A percentile compares a stretch with the other conserved stretches of the same genome.
These are phyloP conservation scores for Aspergillus neotritici DNA, from an alignment of 2,329 filamentous ascomycete species.

Conservation along the genomic window DNA sequence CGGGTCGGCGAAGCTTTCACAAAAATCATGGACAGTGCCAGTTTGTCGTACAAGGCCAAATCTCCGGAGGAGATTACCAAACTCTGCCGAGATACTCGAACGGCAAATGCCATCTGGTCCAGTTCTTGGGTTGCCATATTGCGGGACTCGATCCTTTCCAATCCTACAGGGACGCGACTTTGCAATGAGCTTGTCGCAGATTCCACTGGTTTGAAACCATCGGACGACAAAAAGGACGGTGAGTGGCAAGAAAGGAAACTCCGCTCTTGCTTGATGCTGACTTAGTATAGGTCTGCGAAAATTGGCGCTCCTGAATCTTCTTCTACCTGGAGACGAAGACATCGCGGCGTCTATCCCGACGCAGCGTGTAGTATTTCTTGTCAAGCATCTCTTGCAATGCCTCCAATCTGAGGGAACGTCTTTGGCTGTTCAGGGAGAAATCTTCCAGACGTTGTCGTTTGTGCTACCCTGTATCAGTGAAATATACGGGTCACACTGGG, in stretches of 20 bases:
- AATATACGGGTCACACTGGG: conserved; percentile 87
- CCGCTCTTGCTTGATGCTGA: conserved; percentile 12
- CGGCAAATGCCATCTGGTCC: conserved; percentile 43
- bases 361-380: conserved; percentile 73
- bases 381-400: conserved; percentile 71
- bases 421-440: conserved; percentile 32
- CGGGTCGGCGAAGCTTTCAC: conserved; percentile 38
- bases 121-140: conserved; percentile 46
- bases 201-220: conserved; percentile 49
- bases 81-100: conserved; percentile 31
- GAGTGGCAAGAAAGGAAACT: conserved; percentile 9
- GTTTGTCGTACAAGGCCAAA: conserved; percentile 20
- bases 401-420: conserved; percentile 55
- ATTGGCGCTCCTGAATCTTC: conserved; percentile 50
- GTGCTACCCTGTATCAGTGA: conserved; percentile 70
- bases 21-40: conserved; percentile 33
- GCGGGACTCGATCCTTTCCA: conserved; percentile 45
- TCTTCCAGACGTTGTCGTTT: conserved; percentile 41
- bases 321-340: conserved; percentile 46
- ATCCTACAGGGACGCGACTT: conserved; percentile 45
- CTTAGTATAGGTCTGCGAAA: conserved; percentile 39
- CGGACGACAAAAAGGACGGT: conserved; percentile 42
- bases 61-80: conserved; percentile 29
- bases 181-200: conserved; percentile 59
- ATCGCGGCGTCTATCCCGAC: conserved; percentile 45